These are phyloP conservation scores for Candida tammaniensis DNA, from an alignment of 805 yeast genomes.

Conservation along the genomic window DNA sequence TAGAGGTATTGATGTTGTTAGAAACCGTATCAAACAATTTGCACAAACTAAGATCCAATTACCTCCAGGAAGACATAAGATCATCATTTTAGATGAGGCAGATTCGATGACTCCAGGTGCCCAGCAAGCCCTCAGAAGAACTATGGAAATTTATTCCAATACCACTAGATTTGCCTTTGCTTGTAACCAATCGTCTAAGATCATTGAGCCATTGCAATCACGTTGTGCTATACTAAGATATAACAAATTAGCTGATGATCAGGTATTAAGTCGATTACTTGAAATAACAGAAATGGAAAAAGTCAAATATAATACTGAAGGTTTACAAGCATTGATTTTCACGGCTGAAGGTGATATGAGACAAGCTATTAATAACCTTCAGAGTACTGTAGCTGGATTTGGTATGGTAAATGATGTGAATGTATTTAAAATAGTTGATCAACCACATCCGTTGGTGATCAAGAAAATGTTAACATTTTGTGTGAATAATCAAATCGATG, in stretches of 20 bases:
- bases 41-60: slow-evolving; percentile 90
- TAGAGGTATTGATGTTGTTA: slow-evolving; percentile 94
- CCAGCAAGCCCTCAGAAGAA: slow-evolving; percentile 89
- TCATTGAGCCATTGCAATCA: slow-evolving; percentile 94
- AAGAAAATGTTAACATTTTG: slow-evolving; percentile 54
- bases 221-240: slow-evolving; percentile 94
- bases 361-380: slow-evolving; percentile 92
- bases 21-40: slow-evolving; percentile 90
- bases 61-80: slow-evolving; percentile 89
- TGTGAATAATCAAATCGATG: slow-evolving; percentile 51
- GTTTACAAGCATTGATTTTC: slow-evolving; percentile 87
- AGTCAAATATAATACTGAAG: slow-evolving; percentile 81
- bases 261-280: slow-evolving; percentile 72
- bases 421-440: slow-evolving; percentile 92
- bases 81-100: slow-evolving; percentile 91
- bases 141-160: slow-evolving; percentile 65
- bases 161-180: slow-evolving; percentile 98
- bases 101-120: slow-evolving; percentile 98
- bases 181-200: slow-evolving; percentile 90
- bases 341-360: slow-evolving; percentile 99
- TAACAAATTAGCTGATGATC: slow-evolving; percentile 76
- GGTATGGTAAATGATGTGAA: slow-evolving; percentile 87
- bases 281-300: slow-evolving; percentile 68
- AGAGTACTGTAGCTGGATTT: slow-evolving; percentile 92
- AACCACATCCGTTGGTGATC: slow-evolving; percentile 90